Percentiles rank a stretch among this genome's conserved stretches.
Conservation (phyloP, 108 stramenopile genomes). For the Chaetoceros muelleri region DNA sequence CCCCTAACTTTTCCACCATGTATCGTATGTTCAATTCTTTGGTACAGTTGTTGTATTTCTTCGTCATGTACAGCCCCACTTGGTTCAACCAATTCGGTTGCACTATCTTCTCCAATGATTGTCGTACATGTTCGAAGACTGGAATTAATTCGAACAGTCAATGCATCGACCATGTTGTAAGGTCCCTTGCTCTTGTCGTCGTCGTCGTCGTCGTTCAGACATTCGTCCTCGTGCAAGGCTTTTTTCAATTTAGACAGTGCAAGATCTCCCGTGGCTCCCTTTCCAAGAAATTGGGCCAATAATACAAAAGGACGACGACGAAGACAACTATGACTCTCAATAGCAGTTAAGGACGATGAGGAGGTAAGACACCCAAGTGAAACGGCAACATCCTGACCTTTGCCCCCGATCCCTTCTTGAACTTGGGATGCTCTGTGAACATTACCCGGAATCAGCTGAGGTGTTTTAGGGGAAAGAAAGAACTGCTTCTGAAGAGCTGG, state of each 20-base stretch:
- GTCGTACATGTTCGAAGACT: slow-evolving; percentile 69
- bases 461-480: slow-evolving; percentile 27
- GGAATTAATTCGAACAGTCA: slow-evolving; percentile 43
- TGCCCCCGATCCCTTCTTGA: slow-evolving; percentile 71
- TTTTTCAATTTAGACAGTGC: slow-evolving; percentile 30
- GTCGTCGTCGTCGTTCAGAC: no score
- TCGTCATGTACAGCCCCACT: slow-evolving; percentile 36
- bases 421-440: slow-evolving; percentile 53
- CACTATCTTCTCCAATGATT: slow-evolving; percentile 49
- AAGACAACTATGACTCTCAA: not conserved
- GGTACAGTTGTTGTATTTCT: slow-evolving; percentile 36
- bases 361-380: slow-evolving; percentile 32
- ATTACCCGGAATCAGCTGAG: slow-evolving; percentile 45
- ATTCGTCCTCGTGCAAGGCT: slow-evolving; percentile 19
- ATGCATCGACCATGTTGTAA: slow-evolving; percentile 11
- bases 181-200: not conserved
- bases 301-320: slow-evolving; percentile 6
- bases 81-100: slow-evolving; percentile 81
- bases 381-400: slow-evolving; percentile 82
- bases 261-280: slow-evolving; percentile 54
- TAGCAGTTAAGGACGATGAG: not conserved
- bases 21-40: slow-evolving; percentile 15
- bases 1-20: slow-evolving; percentile 17
- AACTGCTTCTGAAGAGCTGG: slow-evolving; percentile 80
- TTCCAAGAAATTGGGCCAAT: slow-evolving; percentile 67